Evolutionary conservation across 352 stramenopile genomes (phyloP).

Genomic region (Globisporangium paroecandrum): DNA sequence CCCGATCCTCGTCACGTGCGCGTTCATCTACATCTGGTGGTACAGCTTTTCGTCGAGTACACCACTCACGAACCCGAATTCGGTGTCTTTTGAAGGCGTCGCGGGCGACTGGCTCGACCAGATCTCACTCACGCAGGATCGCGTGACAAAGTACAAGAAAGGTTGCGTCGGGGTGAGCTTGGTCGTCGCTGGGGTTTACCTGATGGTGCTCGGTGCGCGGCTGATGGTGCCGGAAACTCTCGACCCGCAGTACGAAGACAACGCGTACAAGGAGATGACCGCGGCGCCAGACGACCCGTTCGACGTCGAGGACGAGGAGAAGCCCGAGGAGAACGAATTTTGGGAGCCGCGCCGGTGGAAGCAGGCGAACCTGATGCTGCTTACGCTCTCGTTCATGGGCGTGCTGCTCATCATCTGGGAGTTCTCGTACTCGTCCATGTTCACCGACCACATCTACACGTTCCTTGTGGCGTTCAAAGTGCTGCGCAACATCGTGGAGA

Average conservation of each 20-base stretch:
- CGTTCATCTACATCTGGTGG: constrained; percentile 81
- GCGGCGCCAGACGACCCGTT: constrained; percentile 47
- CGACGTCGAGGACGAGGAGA: constrained; percentile 62
- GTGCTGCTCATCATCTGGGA: constrained; percentile 93
- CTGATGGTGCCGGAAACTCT: constrained; percentile 86
- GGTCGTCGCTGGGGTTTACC: constrained; percentile 78
- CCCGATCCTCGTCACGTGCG: constrained; percentile 48
- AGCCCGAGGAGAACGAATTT: constrained; percentile 62
- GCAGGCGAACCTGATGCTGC: constrained; percentile 87
- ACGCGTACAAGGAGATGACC: constrained; percentile 71
- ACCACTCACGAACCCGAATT: constrained; percentile 46
- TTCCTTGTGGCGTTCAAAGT: constrained; percentile 92
- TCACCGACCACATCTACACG: constrained; percentile 90
- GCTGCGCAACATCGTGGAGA: constrained; percentile 76
- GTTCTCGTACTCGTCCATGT: constrained; percentile 94
- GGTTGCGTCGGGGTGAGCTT: constrained; percentile 85
- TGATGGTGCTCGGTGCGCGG: constrained; percentile 54
- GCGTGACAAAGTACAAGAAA: constrained; percentile 80
- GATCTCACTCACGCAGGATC: constrained; percentile 71
- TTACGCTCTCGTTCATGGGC: constrained; percentile 78
- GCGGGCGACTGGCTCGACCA: constrained; percentile 88
- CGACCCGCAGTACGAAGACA: constrained; percentile 71
- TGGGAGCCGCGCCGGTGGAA: constrained; percentile 90
- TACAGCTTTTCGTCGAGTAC: constrained; percentile 46
- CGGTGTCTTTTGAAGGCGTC: constrained; percentile 80